Evolutionary conservation across 23 red algal genomes (phyloP).

Genomic region (Pyropia haitanensis): DNA sequence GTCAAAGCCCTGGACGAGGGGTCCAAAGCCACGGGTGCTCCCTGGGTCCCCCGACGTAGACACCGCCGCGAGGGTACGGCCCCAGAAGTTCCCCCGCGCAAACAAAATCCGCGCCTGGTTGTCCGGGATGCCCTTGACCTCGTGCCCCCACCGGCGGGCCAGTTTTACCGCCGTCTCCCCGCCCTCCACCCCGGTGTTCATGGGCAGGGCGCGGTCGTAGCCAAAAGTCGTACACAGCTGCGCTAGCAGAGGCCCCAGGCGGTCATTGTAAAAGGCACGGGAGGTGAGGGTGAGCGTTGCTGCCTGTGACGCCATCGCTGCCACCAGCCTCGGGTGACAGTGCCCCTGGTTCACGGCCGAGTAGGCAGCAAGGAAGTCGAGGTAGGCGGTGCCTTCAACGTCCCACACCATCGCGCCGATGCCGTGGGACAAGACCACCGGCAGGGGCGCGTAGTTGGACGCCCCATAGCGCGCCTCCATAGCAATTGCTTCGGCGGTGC

Average conservation of each 20-base stretch:
- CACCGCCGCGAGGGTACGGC: slow-evolving; percentile 75
- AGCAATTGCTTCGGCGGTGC: slow-evolving; percentile 15
- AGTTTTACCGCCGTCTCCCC: slow-evolving; percentile 98
- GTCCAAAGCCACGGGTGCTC: slow-evolving; percentile 72
- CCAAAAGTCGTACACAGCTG: slow-evolving; percentile 59
- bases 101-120: slow-evolving; percentile 66
- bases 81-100: slow-evolving; percentile 89
- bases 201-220: slow-evolving; percentile 76
- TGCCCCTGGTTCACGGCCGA: slow-evolving; percentile 96
- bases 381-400: slow-evolving; percentile 61
- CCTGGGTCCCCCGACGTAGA: slow-evolving; percentile 60
- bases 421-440: slow-evolving; percentile 72
- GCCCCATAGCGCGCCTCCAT: slow-evolving; percentile 66
- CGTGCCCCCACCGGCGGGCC: slow-evolving; percentile 89
- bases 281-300: slow-evolving; percentile 80
- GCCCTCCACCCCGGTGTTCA: slow-evolving; percentile 94
- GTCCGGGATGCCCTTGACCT: slow-evolving; percentile 76
- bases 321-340: slow-evolving; percentile 80
- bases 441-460: slow-evolving; percentile 88
- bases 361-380: slow-evolving; percentile 89
- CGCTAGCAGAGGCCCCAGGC: slow-evolving; percentile 59
- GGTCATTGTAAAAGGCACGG: slow-evolving; percentile 88
- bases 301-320: slow-evolving; percentile 62
- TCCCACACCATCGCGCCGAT: slow-evolving; percentile 75
- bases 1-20: slow-evolving; percentile 77